These are phyloP conservation scores for Neopestalotiopsis sp. DNA, from an alignment of 2,329 filamentous ascomycete species.

Conservation along the genomic window DNA sequence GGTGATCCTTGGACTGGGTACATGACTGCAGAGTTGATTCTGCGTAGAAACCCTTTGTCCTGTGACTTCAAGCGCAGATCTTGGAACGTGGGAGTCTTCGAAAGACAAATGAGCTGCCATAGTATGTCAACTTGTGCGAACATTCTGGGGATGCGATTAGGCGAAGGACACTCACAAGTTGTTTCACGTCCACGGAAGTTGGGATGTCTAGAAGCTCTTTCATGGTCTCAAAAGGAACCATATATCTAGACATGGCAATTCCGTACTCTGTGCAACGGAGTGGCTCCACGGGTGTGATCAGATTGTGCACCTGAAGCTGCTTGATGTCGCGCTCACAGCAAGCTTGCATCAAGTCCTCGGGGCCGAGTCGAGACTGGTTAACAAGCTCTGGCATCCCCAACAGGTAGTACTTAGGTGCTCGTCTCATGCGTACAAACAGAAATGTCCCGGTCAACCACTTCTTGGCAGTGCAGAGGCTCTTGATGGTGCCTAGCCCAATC, in stretches of 20 bases:
- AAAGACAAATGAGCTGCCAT: constrained; percentile 45
- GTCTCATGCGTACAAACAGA: constrained; percentile 73
- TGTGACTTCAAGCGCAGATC: constrained; percentile 72
- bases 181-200: constrained; percentile 63
- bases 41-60: constrained; percentile 73
- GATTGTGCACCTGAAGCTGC: constrained; percentile 62
- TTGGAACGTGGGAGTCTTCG: constrained; percentile 73
- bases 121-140: constrained; percentile 15
- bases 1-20: constrained; percentile 74
- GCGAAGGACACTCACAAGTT: constrained; percentile 63
- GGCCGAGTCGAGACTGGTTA: constrained; percentile 33
- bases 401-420: constrained; percentile 73
- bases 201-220: constrained; percentile 68
- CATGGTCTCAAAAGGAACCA: constrained; percentile 82
- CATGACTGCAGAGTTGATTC: constrained; percentile 74
- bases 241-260: constrained; percentile 82
- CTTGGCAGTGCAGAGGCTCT: constrained; percentile 66
- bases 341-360: constrained; percentile 69
- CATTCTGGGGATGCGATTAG: background rate
- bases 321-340: constrained; percentile 74
- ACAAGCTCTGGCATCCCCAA: constrained; percentile 35
- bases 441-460: constrained; percentile 81
- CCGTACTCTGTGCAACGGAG: constrained; percentile 75
- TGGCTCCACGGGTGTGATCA: constrained; percentile 55
- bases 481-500: constrained; percentile 76